A percentile compares a stretch with the other conserved stretches of the same genome.
phyloP scores from a whole-genome alignment of 352 stramenopile genomes.

The Globisporangium polare region DNA sequence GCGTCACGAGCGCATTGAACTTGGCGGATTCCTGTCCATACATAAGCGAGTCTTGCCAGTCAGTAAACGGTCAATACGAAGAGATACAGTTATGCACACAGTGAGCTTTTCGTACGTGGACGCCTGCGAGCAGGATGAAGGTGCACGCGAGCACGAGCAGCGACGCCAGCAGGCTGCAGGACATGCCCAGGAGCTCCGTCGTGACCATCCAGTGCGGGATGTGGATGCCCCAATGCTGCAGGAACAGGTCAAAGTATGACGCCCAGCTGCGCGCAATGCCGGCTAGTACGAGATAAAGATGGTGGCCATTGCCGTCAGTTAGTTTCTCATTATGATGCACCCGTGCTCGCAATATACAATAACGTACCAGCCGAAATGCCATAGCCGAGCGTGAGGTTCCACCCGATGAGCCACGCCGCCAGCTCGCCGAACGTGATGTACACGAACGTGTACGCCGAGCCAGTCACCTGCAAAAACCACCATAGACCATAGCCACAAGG shows the following conservation, averaged over 20 bases:
- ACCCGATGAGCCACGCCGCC: constrained; percentile 88
- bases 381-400: constrained; percentile 92
- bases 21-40: constrained; percentile 81
- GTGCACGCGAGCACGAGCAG: constrained; percentile 83
- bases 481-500: neutral
- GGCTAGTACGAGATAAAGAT: constrained; percentile 26
- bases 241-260: constrained; percentile 79
- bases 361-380: constrained; percentile 88
- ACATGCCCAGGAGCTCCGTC: constrained; percentile 44
- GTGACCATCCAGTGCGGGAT: constrained; percentile 66
- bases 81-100: too few species aligned
- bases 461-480: constrained; percentile 50
- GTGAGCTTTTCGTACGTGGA: constrained; percentile 44
- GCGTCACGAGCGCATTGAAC: constrained; percentile 89
- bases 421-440: constrained; percentile 87
- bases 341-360: too few species aligned
- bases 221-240: constrained; percentile 65
- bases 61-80: constrained; percentile 1
- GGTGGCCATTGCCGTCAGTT: neutral
- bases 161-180: constrained; percentile 74
- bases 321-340: too few species aligned
- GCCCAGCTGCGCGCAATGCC: constrained; percentile 90
- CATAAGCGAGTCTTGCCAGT: neutral
- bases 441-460: constrained; percentile 89
- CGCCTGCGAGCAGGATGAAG: constrained; percentile 78